Evolutionary conservation across 768 basidiomycete species (phyloP).

Genomic region (Pisolithus marmoratus): DNA sequence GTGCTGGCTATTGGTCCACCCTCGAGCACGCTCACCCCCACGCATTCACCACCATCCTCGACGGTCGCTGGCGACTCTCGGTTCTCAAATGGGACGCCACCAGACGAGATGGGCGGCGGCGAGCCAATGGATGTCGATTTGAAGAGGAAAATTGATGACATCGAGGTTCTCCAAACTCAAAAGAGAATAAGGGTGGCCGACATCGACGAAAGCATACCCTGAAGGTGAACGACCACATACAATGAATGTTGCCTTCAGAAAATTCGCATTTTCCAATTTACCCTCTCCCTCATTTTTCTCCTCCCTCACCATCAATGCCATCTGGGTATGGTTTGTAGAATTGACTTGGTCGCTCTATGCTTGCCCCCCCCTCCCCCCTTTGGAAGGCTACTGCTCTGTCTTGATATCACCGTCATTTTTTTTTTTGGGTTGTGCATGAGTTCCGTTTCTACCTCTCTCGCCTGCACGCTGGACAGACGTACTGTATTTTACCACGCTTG

Average conservation of each 20-base stretch:
- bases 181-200: slow-evolving; percentile 75
- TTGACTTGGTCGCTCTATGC: slow-evolving; percentile 18
- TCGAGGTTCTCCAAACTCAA: slow-evolving; percentile 44
- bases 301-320: slow-evolving; percentile 14
- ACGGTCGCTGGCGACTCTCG: slow-evolving; percentile 29
- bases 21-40: slow-evolving; percentile 42
- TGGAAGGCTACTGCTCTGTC: slow-evolving; percentile 23
- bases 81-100: slow-evolving; percentile 30
- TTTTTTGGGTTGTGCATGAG: slow-evolving; percentile 27
- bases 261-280: slow-evolving; percentile 17
- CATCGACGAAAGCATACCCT: slow-evolving; percentile 49
- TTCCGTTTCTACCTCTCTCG: slow-evolving; percentile 8
- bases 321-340: slow-evolving; percentile 26
- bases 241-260: slow-evolving; percentile 18
- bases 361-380: no score
- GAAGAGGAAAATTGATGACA: slow-evolving; percentile 55
- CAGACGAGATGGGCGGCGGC: slow-evolving; percentile 33
- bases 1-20: slow-evolving; percentile 18
- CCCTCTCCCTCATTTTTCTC: slow-evolving; percentile 10
- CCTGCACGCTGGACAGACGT: slow-evolving; percentile 30
- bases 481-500: slow-evolving; percentile 23
- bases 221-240: slow-evolving; percentile 20
- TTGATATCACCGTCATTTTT: slow-evolving; percentile 24
- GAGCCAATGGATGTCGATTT: slow-evolving; percentile 49
- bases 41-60: slow-evolving; percentile 47